Percentiles rank a stretch among this genome's conserved stretches.
Conservation (phyloP, 257 asterid genomes). For the Solanum clarkiae region DNA sequence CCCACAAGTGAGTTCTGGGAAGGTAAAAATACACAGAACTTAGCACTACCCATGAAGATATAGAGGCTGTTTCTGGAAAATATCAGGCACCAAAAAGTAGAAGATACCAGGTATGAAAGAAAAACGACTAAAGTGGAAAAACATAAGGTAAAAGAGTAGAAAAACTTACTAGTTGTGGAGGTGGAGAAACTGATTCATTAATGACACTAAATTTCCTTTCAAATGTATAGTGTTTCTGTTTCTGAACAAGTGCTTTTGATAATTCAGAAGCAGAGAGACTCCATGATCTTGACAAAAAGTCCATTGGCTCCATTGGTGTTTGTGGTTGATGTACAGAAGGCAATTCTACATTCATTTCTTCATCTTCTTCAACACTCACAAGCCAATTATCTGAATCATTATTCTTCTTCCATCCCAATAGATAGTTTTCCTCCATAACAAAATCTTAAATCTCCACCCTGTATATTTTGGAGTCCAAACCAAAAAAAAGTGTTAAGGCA, state of each 20-base stretch:
- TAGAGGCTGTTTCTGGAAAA: too few species aligned
- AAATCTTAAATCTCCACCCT: neutral
- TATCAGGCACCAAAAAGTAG: too few species aligned
- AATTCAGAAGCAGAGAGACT: constrained; percentile 65
- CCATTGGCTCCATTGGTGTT: constrained; percentile 80
- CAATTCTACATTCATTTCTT: constrained; percentile 17
- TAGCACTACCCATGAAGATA: too few species aligned
- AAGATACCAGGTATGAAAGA: too few species aligned
- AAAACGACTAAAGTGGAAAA: too few species aligned
- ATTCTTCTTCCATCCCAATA: constrained; percentile 24
- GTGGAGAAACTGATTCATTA: constrained; percentile 18
- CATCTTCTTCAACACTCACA: constrained; percentile 20
- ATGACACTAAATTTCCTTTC: constrained; percentile 21
- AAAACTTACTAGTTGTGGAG: constrained; percentile 28
- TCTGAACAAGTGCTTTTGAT: constrained; percentile 48
- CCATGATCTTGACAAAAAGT: constrained; percentile 84
- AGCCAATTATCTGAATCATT: constrained; percentile 29
- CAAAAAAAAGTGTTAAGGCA: neutral
- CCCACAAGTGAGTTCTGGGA: too few species aligned
- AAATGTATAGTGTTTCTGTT: constrained; percentile 25
- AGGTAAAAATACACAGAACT: too few species aligned
- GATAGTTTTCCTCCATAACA: constrained; percentile 20
- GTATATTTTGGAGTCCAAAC: neutral
- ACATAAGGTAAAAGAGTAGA: neutral
- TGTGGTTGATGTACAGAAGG: constrained; percentile 66